Conservation (phyloP, 148 eudicot species). For the Chenopodium suecicum region DNA sequence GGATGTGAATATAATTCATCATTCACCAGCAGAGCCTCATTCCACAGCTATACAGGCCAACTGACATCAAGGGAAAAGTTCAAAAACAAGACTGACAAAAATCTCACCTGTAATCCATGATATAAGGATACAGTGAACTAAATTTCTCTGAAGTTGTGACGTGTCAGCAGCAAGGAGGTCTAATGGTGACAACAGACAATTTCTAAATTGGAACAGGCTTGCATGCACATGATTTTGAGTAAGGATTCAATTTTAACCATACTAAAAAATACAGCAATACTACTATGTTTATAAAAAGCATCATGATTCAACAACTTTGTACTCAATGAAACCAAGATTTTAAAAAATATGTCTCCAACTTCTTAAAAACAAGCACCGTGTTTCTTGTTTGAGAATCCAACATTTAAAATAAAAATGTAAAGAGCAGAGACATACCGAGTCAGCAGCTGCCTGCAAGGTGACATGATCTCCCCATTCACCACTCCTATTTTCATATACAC, state of each 20-base stretch:
- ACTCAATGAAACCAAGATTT: background rate
- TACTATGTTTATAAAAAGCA: background rate
- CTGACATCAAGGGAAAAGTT: background rate
- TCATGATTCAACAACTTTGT: background rate
- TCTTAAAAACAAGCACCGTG: background rate
- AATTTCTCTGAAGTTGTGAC: constrained; percentile 1
- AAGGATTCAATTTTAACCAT: background rate
- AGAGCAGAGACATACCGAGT: constrained; percentile 24
- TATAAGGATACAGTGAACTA: background rate
- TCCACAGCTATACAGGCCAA: constrained; percentile 1
- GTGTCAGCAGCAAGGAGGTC: constrained; percentile 3
- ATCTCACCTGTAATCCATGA: constrained; percentile 9
- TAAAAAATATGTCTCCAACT: background rate
- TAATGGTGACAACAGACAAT: background rate
- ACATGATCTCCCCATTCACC: constrained; percentile 74
- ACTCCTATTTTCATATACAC: constrained; percentile 42
- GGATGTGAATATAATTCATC: background rate
- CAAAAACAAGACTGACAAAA: background rate
- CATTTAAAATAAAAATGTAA: background rate
- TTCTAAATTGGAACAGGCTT: too few species aligned
- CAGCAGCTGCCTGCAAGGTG: constrained; percentile 50
- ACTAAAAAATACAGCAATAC: background rate
- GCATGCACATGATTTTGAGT: background rate
- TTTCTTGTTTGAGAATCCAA: background rate
- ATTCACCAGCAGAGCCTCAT: background rate